A percentile compares a stretch with the other conserved stretches of the same genome.
Conservation (phyloP, 768 basidiomycete genomes). For the Hypholoma fasciculare region DNA sequence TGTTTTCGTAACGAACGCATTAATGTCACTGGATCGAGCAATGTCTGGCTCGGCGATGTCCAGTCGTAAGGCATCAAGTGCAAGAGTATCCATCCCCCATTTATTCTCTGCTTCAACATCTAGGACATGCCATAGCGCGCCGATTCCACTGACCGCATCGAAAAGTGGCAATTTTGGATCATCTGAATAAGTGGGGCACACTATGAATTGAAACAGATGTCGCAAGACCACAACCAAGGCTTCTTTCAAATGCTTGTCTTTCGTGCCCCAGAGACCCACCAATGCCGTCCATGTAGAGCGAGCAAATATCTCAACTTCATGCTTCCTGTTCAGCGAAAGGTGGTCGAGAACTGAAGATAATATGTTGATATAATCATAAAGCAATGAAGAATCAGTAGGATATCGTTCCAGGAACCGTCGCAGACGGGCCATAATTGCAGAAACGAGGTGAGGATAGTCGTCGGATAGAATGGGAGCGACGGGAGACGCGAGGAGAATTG, state of each 20-base stretch:
- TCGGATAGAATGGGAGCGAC: slow-evolving; percentile 56
- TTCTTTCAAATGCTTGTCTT: slow-evolving; percentile 77
- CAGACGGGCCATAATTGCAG: slow-evolving; percentile 52
- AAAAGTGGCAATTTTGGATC: slow-evolving; percentile 22
- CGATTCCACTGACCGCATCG: slow-evolving; percentile 47
- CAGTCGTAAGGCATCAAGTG: slow-evolving; percentile 65
- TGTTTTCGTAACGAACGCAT: slow-evolving; percentile 60
- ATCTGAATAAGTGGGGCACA: slow-evolving; percentile 19
- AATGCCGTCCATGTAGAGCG: slow-evolving; percentile 61
- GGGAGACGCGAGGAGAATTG: slow-evolving; percentile 57
- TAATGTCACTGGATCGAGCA: slow-evolving; percentile 14
- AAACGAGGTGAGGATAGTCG: slow-evolving; percentile 39
- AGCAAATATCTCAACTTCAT: slow-evolving; percentile 61
- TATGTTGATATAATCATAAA: slow-evolving; percentile 71
- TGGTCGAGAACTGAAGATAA: slow-evolving; percentile 71
- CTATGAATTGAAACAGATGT: slow-evolving; percentile 70
- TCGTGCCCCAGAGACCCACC: slow-evolving; percentile 75
- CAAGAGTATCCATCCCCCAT: slow-evolving; percentile 65
- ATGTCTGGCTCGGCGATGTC: slow-evolving; percentile 32
- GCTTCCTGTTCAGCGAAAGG: slow-evolving; percentile 73
- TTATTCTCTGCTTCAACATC: slow-evolving; percentile 63
- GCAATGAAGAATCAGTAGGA: slow-evolving; percentile 73
- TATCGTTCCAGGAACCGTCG: slow-evolving; percentile 63
- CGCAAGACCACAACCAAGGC: slow-evolving; percentile 73
- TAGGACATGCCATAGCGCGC: slow-evolving; percentile 54